Evolutionary conservation across 768 basidiomycete genomes (phyloP).

Genomic region (Trametes gibbosa): DNA sequence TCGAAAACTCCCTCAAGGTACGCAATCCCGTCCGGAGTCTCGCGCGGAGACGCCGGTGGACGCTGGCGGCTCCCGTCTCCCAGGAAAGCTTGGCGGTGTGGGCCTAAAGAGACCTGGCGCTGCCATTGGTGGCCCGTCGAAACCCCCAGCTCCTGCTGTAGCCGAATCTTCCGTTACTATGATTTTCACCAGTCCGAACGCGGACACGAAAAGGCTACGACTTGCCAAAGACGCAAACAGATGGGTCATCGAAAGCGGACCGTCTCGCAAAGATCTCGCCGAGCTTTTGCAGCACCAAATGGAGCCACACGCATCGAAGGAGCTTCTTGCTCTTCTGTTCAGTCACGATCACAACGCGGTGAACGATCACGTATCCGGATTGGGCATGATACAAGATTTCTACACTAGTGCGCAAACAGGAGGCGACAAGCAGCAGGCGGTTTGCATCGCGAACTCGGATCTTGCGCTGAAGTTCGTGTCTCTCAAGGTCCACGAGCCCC

Average conservation of each 20-base stretch:
- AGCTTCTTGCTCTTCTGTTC: conserved; percentile 76
- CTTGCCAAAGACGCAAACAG: conserved; percentile 71
- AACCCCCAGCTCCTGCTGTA: conserved; percentile 33
- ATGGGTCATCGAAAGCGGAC: conserved; percentile 86
- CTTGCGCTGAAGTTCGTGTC: conserved; percentile 92
- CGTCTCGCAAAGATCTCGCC: conserved; percentile 82
- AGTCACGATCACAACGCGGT: conserved; percentile 95
- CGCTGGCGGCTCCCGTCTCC: conserved; percentile 29
- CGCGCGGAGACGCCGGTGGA: conserved; percentile 39
- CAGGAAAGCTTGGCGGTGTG: conserved; percentile 39
- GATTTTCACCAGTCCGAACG: conserved; percentile 50
- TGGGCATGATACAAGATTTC: conserved; percentile 73
- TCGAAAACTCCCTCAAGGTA: conserved; percentile 64
- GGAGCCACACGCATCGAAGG: conserved; percentile 78
- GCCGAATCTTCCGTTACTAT: conserved; percentile 12
- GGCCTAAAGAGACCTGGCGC: conserved; percentile 46
- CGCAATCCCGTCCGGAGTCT: conserved; percentile 46
- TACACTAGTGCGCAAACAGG: conserved; percentile 57
- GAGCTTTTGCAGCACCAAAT: conserved; percentile 89
- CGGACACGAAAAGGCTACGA: conserved; percentile 62
- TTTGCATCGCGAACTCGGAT: conserved; percentile 86
- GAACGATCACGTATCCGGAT: conserved; percentile 83
- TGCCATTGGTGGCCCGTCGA: conserved; percentile 32
- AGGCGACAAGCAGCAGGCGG: conserved; percentile 55
- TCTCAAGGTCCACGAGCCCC: conserved; percentile 85